Percentiles rank a stretch among this genome's conserved stretches.
These are phyloP conservation scores for Microbotryomycetes sp. DNA, from an alignment of 1,284 basidiomycete species.

Conservation along the genomic window DNA sequence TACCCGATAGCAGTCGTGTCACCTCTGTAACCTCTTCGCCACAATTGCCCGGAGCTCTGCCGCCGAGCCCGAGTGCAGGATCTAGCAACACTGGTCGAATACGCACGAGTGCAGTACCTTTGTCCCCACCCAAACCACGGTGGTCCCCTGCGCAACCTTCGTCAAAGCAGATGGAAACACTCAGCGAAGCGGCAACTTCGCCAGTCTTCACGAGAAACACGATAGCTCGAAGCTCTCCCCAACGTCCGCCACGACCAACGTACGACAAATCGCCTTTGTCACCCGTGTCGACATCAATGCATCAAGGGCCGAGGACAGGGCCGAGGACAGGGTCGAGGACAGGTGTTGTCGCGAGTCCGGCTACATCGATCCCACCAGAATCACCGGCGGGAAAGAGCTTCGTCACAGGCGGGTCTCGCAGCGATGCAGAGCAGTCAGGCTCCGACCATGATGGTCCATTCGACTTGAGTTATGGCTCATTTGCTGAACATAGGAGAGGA, in stretches of 20 bases:
- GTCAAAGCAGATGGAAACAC: background rate
- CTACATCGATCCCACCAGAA: background rate
- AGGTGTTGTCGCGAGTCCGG: background rate
- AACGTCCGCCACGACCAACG: background rate
- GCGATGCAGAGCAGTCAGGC: background rate
- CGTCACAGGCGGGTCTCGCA: background rate
- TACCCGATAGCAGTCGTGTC: too few relatives aligned
- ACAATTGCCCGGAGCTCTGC: background rate
- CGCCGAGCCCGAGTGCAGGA: background rate
- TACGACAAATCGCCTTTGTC: background rate
- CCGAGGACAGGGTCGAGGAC: too few relatives aligned
- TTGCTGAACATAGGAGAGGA: background rate
- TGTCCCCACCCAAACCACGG: background rate
- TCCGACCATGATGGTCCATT: conserved; percentile 9
- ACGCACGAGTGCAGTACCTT: background rate
- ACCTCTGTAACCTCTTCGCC: background rate
- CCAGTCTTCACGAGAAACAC: background rate
- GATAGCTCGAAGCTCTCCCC: too few relatives aligned
- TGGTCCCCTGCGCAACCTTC: background rate
- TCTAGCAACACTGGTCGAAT: background rate
- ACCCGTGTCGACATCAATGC: background rate
- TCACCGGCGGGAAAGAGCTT: background rate
- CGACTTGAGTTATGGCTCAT: conserved; percentile 8
- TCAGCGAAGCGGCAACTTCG: background rate
- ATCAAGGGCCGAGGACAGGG: too few relatives aligned